Conservation (phyloP, 176 grass and related monocot species). For the Bolboschoenus planiculmis region DNA sequence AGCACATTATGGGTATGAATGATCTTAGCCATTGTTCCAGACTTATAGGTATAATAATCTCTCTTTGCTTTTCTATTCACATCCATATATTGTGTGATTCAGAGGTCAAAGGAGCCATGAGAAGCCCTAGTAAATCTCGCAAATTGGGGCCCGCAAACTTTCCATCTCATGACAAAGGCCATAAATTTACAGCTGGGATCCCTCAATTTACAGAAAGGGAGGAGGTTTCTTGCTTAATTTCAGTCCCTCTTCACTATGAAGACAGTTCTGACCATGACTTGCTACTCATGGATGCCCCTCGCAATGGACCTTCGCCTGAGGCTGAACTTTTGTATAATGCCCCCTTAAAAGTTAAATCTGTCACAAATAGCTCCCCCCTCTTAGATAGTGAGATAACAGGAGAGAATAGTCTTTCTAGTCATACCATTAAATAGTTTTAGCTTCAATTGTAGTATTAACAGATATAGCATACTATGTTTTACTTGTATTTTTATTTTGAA, state of each 20-base stretch:
- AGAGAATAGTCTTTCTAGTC: slow-evolving; percentile 10
- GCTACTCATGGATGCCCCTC: slow-evolving; percentile 23
- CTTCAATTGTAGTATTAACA: slow-evolving; percentile 11
- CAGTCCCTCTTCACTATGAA: slow-evolving; percentile 9
- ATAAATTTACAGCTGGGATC: slow-evolving; percentile 8
- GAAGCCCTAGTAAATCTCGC: slow-evolving; percentile 27
- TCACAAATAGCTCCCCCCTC: slow-evolving; percentile 5
- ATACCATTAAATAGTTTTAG: slow-evolving; percentile 18
- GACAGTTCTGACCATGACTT: slow-evolving; percentile 15
- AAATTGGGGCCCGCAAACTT: background rate
- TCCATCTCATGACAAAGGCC: slow-evolving; percentile 12
- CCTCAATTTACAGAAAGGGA: slow-evolving; percentile 14
- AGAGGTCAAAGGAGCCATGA: slow-evolving; percentile 20
- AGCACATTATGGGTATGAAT: background rate
- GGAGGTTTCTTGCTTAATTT: slow-evolving; percentile 20
- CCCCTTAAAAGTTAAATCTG: slow-evolving; percentile 22
- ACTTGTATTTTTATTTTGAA: background rate
- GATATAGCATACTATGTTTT: slow-evolving; percentile 13
- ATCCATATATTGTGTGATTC: slow-evolving; percentile 7
- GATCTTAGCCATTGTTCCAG: background rate
- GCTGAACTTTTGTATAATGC: slow-evolving; percentile 17
- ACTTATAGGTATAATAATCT: background rate
- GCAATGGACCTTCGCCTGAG: slow-evolving; percentile 19
- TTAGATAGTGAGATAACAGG: slow-evolving; percentile 21
- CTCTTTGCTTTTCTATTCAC: background rate